Evolutionary conservation across 306 rosid species (phyloP), one percentile per base, ranked within the genome.

Genomic region (Corylus avellana): DNA sequence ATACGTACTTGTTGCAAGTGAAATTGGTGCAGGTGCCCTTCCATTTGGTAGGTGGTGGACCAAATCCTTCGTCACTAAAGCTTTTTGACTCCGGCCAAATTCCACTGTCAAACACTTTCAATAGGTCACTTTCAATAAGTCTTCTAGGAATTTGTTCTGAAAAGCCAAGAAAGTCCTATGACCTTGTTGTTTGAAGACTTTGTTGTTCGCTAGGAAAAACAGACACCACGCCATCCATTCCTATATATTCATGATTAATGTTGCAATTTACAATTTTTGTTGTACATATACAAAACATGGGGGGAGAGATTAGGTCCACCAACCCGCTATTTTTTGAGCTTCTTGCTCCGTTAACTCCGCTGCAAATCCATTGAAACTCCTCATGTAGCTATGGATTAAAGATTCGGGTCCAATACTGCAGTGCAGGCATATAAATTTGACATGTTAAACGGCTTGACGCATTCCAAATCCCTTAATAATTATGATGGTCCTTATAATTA

Each of bases 111-210:
- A 89, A 1, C 25, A 89, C 80, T 54, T n/a, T n/a, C n/a, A n/a
- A n/a, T n/a, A n/a, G n/a, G 35, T 87, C 75, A 49, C 84, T 83
- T 53, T 85, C 87, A 0, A 49, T 0, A 0, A 6, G 37, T 7
- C 62, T 2, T 79, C 82, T 83, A 5, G 57, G 8, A 0, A 76
- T 83, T 16, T 83, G 29, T 6, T 32, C 20, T 0, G 83, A 18
- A 18, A 85, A 77, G 1, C 88, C 89, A n/a, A 85, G 8, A 76
- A 87, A 89, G 76, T 89, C 83, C 91, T 89, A 89, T 0, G 93
- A 87, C 57, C 76, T 88, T 35, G 89, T 86, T 25, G 91, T 88
- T 49, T 76, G 86, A 1, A 35, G 74, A 0, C 16, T 16, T 1
- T 44, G 3, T 62, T 72, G 67, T 59, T 3, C 13, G 9, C 58